Evolutionary conservation across 345 rosid genomes (phyloP), one percentile per base, ranked within the genome.

Genomic region (Cardamine resedifolia): DNA sequence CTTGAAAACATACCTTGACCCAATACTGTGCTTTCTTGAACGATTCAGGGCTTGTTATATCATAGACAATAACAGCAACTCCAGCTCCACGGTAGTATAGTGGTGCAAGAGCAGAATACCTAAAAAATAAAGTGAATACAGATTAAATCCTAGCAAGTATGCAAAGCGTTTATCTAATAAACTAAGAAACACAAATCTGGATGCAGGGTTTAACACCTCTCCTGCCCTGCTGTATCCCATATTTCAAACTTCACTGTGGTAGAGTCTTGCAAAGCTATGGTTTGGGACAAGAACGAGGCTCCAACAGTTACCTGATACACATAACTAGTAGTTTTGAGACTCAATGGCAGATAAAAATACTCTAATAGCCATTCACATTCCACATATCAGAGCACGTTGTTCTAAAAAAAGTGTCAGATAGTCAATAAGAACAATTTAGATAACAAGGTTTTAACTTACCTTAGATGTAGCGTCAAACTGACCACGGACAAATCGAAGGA

Each of bases 211-310:
- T 31, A 63, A 57, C 87, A 94, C 98, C 98, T 89, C 82, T 94
- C 98, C 77, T 94, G 98, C 20, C 98, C 98, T 51, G 98, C 98
- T 61, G 98, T 94, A 72, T 94, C 98, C 98, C 98, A 94, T 77
- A 94, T 94, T 81, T 94, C 98, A 85, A 94, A 91, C 84, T 94
- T 94, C 45, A 94, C 93, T 1, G 96, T 91, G 26, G 98, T 94
- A 66, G 96, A 91, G 80, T 94, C 98, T 82, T 89, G 97, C 84
- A 94, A 82, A 34, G 98, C 91, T 80, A 94, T 87, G 19, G 98
- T 94, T 79, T 94, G 98, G 26, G 97, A 94, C 82, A 94, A 79
- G 83, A 94, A 94, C 0, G 98, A 94, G 45, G 98, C 98, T 85
- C 97, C 98, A 51, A 94, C 88, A 78, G 98, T 94, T 21, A 94